Base-by-base conservation (phyloP, 129 eudicot genomes). In the Centaurea solstitialis region DNA sequence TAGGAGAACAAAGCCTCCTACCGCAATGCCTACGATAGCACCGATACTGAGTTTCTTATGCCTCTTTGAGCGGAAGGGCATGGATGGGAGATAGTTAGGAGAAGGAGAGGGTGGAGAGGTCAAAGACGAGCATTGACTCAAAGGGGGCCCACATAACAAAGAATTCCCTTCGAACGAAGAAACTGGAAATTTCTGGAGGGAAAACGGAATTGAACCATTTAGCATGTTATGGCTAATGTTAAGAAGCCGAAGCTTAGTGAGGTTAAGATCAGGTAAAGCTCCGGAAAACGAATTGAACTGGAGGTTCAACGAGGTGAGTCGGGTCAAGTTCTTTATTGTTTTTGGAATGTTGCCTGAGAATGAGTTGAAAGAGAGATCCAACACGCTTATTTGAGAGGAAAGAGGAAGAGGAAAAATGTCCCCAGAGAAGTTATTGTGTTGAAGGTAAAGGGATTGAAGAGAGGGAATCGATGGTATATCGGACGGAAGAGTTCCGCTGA, bases 321-420 rank as follows among this genome's bases (percentile, higher is more conserved):
- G 83, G 74, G 75, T 82, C 86, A 93, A 83, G 40, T 79, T 86
- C 37, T 15, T 73, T n/a, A 87, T 18, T 6, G 75, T 24, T 7
- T 80, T 53, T 12, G 94, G 92, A 28, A 93, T 81, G 23, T 75
- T 47, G n/a, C 97, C 98, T 0, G 84, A 75, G 18, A 94, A 88
- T 0, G 95, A 92, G 84, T 94, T 94, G 84, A 80, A 94, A 11
- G 97, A 90, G 65, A 94, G 87, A 77, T 94, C 98, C 37, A 94
- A 10, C 4, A 86, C 78, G 6, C 82, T 76, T 11, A 94, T 89
- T 21, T 72, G 83, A 23, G 93, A 74, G 17, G 98, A 80, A 23
- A 94, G 74, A 72, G 82, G 41, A 3, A 47, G 18, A 21, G 96
- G 92, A 71, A 94, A 33, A 1, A 33, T 74, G 6, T 61, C 24